A percentile compares a stretch with the other conserved stretches of the same genome.
Conservation (phyloP, 768 basidiomycete species). For the Roridomyces roridus region DNA sequence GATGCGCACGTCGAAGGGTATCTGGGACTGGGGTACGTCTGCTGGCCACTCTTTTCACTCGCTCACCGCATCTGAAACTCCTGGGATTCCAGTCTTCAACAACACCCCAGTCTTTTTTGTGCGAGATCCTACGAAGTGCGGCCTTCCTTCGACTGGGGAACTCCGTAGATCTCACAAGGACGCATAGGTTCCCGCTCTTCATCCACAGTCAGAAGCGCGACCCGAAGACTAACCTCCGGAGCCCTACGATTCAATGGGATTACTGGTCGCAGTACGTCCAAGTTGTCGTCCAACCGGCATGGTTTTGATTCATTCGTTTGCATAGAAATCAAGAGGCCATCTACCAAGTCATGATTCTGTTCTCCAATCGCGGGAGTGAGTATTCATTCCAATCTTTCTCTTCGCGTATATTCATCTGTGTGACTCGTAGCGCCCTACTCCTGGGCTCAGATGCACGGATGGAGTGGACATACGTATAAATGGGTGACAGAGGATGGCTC, state of each 20-base stretch:
- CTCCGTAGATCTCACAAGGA: no score
- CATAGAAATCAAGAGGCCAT: conserved; percentile 23
- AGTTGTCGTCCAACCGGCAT: background rate
- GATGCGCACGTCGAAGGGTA: conserved; percentile 19
- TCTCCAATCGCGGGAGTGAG: conserved; percentile 22
- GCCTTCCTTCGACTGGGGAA: no score
- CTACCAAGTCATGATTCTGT: conserved; percentile 22
- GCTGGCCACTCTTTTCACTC: background rate
- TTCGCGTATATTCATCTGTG: no score
- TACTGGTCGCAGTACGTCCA: conserved; percentile 25
- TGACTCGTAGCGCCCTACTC: conserved; percentile 11
- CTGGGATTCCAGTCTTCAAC: conserved; percentile 21
- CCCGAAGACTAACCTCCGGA: conserved; percentile 21
- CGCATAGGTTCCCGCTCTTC: conserved; percentile 21
- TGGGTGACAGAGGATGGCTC: conserved; percentile 12
- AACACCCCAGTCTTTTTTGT: conserved; percentile 22
- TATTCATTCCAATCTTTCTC: background rate
- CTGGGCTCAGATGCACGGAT: conserved; percentile 27
- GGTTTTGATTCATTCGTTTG: background rate
- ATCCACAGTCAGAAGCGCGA: conserved; percentile 24
- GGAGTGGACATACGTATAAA: conserved; percentile 25
- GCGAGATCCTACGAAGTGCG: conserved; percentile 23
- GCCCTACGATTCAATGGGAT: conserved; percentile 20
- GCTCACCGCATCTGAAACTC: no score
- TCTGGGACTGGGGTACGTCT: conserved; percentile 24